Evolutionary conservation across 164 flowering plant genomes (phyloP), one percentile per base, ranked within the genome.

Genomic region (Chimonanthus salicifolius): DNA sequence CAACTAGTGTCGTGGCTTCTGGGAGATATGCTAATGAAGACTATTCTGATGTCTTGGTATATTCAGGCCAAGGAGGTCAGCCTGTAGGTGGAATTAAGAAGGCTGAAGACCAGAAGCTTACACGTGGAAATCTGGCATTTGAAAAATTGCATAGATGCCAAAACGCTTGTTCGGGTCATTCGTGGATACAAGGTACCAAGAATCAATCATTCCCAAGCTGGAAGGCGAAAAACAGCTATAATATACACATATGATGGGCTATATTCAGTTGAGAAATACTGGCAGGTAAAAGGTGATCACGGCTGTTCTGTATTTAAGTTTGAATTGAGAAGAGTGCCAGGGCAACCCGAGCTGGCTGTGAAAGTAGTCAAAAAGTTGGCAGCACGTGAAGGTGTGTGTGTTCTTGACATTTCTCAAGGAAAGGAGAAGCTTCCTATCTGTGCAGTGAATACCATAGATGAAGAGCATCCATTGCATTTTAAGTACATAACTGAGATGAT

Each of bases 51-150:
- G 83, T 90, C 15, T 68, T 91, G 76, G 70, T 87, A 44, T 90
- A 91, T 72, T 86, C 84, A 70, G 94, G 97, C 18, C 91, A 88
- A 47, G 98, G 98, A 49, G 97, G 97, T 65, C 84, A 86, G 67
- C 77, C 84, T n/a, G 69, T 67, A 44, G 68, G 78, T 7, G 79
- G 79, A 60, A 80, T 72, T 64, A 88, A 87, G 74, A 45, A 81
- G 70, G 80, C 87, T 5, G 89, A 87, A 78, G 89, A 91, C 73
- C 98, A 93, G 75, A 85, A 87, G 75, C 98, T 93, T 66, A 86
- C 83, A 72, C 77, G 88, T 45, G 97, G 98, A 49, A 94, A 94
- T 72, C 85, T 90, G 64, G 91, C 96, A 16, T 64, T 64, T 94
- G 72, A 85, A 82, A 70, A 90, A 88, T 72, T 87, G 95, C 66